A percentile compares a stretch with the other conserved stretches of the same genome.
Evolutionary conservation across 768 basidiomycete genomes (phyloP).

Genomic region (Mycena olivaceomarginata): DNA sequence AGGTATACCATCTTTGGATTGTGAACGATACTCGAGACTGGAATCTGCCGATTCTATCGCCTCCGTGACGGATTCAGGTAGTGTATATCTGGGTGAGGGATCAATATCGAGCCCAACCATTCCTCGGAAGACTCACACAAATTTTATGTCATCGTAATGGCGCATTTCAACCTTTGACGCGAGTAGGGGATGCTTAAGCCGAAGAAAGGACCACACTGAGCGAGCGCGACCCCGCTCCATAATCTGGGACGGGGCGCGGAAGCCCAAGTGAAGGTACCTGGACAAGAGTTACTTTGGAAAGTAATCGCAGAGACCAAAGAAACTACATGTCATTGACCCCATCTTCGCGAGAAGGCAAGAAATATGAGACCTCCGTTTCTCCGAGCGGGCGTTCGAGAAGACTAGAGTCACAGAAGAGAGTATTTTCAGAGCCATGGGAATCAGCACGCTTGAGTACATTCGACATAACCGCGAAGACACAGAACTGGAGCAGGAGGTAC

Average conservation of each 20-base stretch:
- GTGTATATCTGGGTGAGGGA: constrained; percentile 61
- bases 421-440: too few relatives aligned
- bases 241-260: constrained; percentile 67
- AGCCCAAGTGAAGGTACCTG: constrained; percentile 90
- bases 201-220: constrained; percentile 84
- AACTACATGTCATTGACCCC: constrained; percentile 92
- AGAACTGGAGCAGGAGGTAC: too few relatives aligned
- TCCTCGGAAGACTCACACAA: constrained; percentile 69
- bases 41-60: constrained; percentile 69
- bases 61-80: constrained; percentile 64
- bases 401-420: too few relatives aligned
- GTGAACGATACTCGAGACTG: constrained; percentile 69
- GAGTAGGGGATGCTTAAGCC: constrained; percentile 84
- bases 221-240: constrained; percentile 69
- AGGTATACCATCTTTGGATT: constrained; percentile 71
- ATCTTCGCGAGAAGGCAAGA: constrained; percentile 83
- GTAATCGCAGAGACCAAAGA: neutral
- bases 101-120: constrained; percentile 11
- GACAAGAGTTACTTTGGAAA: neutral
- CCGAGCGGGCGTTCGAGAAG: constrained; percentile 75
- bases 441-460: too few relatives aligned
- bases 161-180: constrained; percentile 76
- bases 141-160: constrained; percentile 78
- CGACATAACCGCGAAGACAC: too few relatives aligned
- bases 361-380: constrained; percentile 88